phyloP scores from a whole-genome alignment of 805 yeast species.

The Debaryomyces hansenii region DNA sequence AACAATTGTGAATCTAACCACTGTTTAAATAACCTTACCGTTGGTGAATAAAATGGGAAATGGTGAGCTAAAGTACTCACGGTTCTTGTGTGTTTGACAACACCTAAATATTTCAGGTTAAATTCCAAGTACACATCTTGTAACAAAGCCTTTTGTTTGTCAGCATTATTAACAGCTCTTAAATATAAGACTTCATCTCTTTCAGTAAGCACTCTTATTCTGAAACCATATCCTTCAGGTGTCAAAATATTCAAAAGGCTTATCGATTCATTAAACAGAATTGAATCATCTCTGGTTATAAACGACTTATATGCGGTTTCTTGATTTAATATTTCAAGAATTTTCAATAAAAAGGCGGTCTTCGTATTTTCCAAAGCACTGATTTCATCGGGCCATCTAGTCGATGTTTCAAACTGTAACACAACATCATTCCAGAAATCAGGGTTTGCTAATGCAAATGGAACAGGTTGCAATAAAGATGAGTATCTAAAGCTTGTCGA shows the following conservation, averaged over 20 bases:
- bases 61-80: constrained; percentile 69
- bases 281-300: constrained; percentile 62
- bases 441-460: constrained; percentile 72
- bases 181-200: constrained; percentile 75
- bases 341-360: constrained; percentile 80
- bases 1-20: constrained; percentile 89
- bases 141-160: constrained; percentile 57
- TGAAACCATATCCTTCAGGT: constrained; percentile 90
- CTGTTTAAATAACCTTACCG: constrained; percentile 79
- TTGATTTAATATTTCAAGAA: constrained; percentile 47
- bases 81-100: constrained; percentile 79
- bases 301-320: constrained; percentile 57
- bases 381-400: constrained; percentile 95
- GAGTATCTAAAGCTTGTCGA: constrained; percentile 76
- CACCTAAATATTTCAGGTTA: constrained; percentile 62
- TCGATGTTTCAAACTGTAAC: constrained; percentile 83
- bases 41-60: constrained; percentile 71
- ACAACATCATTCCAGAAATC: constrained; percentile 80
- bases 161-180: constrained; percentile 67
- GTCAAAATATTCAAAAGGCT: constrained; percentile 65
- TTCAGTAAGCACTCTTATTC: constrained; percentile 73
- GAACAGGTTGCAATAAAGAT: constrained; percentile 76
- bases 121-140: constrained; percentile 66
- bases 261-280: constrained; percentile 65
- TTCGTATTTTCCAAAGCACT: constrained; percentile 84